phyloP scores from a whole-genome alignment of 2,329 filamentous ascomycete genomes.

The Paecilomyces niveus region DNA sequence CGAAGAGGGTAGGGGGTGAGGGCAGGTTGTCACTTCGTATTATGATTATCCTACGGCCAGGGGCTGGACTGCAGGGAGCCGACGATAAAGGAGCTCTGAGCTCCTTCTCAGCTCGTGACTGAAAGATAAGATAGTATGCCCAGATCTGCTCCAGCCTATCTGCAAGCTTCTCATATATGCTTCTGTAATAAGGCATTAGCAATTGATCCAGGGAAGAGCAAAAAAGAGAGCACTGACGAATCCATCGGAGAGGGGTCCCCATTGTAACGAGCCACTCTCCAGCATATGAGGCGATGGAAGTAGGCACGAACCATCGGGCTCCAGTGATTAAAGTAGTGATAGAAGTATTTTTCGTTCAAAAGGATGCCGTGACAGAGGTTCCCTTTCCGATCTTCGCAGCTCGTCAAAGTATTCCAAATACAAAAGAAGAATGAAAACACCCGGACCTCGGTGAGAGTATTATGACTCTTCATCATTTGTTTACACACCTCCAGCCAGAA shows the following conservation, averaged over 20 bases:
- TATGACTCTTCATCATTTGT: conserved; percentile 73
- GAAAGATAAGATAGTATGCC: conserved; percentile 72
- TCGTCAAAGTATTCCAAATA: conserved; percentile 66
- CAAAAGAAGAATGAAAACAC: conserved; percentile 75
- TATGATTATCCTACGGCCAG: conserved; percentile 79
- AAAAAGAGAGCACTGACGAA: conserved; percentile 47
- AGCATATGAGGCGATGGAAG: conserved; percentile 84
- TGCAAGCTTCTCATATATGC: conserved; percentile 62
- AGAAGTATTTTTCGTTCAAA: conserved; percentile 66
- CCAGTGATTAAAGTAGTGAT: conserved; percentile 85
- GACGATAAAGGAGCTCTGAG: conserved; percentile 60
- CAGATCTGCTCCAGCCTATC: conserved; percentile 65
- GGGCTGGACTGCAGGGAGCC: conserved; percentile 75
- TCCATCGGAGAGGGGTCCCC: conserved; percentile 60
- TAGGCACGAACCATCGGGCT: conserved; percentile 92
- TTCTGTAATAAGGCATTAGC: conserved; percentile 37
- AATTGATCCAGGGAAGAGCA: neutral
- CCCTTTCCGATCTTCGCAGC: conserved; percentile 60
- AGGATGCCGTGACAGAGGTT: conserved; percentile 68
- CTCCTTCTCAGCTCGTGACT: conserved; percentile 56
- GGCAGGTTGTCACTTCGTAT: conserved; percentile 68
- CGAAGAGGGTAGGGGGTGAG: conserved; percentile 46
- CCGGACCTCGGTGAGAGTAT: conserved; percentile 83
- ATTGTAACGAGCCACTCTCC: conserved; percentile 74
- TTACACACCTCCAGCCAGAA: conserved; percentile 82